Percentiles rank a stretch among this genome's conserved stretches.
Conservation (phyloP, 768 basidiomycete genomes). For the Termitomyces sp. region DNA sequence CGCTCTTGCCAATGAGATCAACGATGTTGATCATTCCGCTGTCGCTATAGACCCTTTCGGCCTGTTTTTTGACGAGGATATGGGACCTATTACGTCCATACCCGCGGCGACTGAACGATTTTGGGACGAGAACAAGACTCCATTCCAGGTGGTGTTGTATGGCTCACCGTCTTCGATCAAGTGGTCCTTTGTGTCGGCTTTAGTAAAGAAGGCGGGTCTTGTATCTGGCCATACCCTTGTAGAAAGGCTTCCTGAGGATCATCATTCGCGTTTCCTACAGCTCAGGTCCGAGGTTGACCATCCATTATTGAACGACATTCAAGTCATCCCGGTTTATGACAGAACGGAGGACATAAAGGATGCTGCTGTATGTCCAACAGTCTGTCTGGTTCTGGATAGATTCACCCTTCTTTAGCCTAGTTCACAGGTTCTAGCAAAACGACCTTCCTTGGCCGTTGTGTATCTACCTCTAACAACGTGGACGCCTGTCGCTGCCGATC, state of each 20-base stretch:
- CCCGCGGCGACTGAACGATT: conserved; percentile 29
- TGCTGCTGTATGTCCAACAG: conserved; percentile 27
- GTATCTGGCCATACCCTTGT: conserved; percentile 29
- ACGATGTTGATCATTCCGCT: conserved; percentile 12
- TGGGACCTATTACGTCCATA: conserved; percentile 24
- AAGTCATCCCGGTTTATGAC: conserved; percentile 31
- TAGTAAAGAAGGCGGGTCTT: conserved; percentile 49
- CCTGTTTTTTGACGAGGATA: conserved; percentile 24
- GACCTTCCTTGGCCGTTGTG: conserved; percentile 62
- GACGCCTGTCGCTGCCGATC: conserved; percentile 23
- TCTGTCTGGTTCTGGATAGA: conserved; percentile 22
- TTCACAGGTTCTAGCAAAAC: conserved; percentile 28
- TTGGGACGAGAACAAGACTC: conserved; percentile 24
- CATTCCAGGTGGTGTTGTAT: conserved; percentile 64
- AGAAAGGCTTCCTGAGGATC: conserved; percentile 19
- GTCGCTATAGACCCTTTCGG: conserved; percentile 8
- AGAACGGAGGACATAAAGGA: conserved; percentile 23
- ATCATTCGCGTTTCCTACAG: conserved; percentile 21
- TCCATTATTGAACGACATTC: conserved; percentile 18
- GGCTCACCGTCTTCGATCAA: conserved; percentile 53
- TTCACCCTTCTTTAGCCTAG: conserved; percentile 37
- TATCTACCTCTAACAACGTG: conserved; percentile 50
- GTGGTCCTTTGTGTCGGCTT: conserved; percentile 52
- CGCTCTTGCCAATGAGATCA: conserved; percentile 17
- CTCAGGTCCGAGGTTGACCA: conserved; percentile 22